These are phyloP conservation scores for Spathaspora girioi DNA, from an alignment of 805 yeast genomes.

Conservation along the genomic window DNA sequence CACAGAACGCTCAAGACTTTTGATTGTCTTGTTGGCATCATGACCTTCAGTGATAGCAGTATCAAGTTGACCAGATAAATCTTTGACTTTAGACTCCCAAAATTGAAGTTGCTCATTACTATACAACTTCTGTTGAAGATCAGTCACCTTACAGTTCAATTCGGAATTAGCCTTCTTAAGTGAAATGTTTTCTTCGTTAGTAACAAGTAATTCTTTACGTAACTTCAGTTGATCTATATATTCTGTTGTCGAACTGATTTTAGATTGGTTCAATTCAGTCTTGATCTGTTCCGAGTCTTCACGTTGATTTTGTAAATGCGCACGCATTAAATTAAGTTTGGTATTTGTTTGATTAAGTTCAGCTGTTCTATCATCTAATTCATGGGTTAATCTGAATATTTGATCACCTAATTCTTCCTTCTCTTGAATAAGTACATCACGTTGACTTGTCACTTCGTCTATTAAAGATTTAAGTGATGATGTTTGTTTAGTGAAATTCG, in stretches of 20 bases:
- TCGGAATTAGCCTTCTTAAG: conserved; percentile 53
- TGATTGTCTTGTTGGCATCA: conserved; percentile 49
- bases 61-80: conserved; percentile 49
- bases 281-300: conserved; percentile 28
- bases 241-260: conserved; percentile 23
- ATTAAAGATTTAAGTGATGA: conserved; percentile 54
- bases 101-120: conserved; percentile 52
- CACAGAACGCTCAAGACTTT: conserved; percentile 48
- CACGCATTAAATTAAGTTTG: conserved; percentile 27
- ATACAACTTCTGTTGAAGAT: conserved; percentile 45
- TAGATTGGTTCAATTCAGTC: conserved; percentile 33
- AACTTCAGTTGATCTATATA: conserved; percentile 31
- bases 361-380: conserved; percentile 21
- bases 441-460: conserved; percentile 58
- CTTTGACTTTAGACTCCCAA: conserved; percentile 56
- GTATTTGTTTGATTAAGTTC: conserved; percentile 23
- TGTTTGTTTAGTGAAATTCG: conserved; percentile 44
- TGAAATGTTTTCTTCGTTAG: conserved; percentile 66
- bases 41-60: conserved; percentile 44
- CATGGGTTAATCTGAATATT: conserved; percentile 20
- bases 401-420: conserved; percentile 30
- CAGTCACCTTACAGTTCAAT: conserved; percentile 42
- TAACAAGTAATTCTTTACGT: conserved; percentile 50
- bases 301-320: conserved; percentile 32
- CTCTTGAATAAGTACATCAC: conserved; percentile 52